Evolutionary conservation across 1,284 basidiomycete species (phyloP).

Genomic region (Apiotrichum mycotoxinovorans): DNA sequence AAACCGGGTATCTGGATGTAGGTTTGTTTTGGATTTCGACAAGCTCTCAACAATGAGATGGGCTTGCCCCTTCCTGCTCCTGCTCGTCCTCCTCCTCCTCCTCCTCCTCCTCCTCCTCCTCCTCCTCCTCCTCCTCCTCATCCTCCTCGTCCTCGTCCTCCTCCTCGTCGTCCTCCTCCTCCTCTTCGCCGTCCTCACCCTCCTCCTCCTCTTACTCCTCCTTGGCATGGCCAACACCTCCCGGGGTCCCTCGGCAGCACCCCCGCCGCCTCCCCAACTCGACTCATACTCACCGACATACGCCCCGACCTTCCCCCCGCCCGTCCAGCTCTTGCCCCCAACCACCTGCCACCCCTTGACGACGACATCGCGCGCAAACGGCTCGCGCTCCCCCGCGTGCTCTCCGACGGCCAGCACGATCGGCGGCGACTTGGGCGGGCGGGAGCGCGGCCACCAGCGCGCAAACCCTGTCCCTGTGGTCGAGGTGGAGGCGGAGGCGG

Average conservation of each 20-base stretch:
- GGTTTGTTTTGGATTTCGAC: too few relatives aligned
- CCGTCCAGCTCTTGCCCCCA: constrained; percentile 36
- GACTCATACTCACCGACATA: constrained; percentile 40
- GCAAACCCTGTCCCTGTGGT: background rate
- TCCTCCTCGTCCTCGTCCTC: too few relatives aligned
- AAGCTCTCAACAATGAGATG: too few relatives aligned
- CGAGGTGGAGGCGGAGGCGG: background rate
- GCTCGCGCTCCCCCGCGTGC: background rate
- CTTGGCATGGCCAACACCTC: background rate
- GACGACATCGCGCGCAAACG: constrained; percentile 36
- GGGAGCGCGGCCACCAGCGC: constrained; percentile 1
- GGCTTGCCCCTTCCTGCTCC: too few relatives aligned
- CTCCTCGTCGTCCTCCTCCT: too few relatives aligned
- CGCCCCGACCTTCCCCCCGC: constrained; percentile 36
- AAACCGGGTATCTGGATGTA: too few relatives aligned
- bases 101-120: too few relatives aligned
- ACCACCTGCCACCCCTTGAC: constrained; percentile 43
- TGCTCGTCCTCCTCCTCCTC: too few relatives aligned
- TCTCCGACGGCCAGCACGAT: constrained; percentile 4
- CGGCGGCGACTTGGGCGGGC: background rate
- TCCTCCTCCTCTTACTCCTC: too few relatives aligned
- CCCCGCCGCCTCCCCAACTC: background rate
- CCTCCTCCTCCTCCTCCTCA: too few relatives aligned
- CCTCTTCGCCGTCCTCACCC: too few relatives aligned
- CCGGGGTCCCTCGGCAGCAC: background rate